These are phyloP conservation scores for Pezicula neosporulosa DNA, from an alignment of 2,329 filamentous ascomycete species.

Conservation along the genomic window DNA sequence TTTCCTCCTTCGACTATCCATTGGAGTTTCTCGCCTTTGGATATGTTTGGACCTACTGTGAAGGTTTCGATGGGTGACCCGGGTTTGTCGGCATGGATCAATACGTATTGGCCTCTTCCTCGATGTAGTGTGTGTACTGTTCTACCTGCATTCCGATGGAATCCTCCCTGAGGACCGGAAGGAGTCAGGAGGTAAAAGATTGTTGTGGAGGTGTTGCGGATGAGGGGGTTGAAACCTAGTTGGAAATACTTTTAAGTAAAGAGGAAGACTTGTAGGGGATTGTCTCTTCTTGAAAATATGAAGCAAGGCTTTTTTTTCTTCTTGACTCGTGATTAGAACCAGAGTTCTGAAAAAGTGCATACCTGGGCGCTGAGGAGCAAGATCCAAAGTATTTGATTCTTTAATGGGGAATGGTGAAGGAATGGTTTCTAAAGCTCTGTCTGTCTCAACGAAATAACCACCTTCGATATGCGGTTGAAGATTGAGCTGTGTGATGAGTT, in stretches of 20 bases:
- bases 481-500: constrained; percentile 39
- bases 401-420: constrained; percentile 48
- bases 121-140: constrained; percentile 64
- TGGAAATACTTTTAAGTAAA: constrained; percentile 26
- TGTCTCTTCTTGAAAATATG: too few relatives aligned
- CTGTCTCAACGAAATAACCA: constrained; percentile 61
- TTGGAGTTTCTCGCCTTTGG: constrained; percentile 56
- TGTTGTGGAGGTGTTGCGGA: constrained; percentile 53
- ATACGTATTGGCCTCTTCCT: constrained; percentile 59
- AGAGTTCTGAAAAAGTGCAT: not conserved
- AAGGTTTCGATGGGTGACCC: constrained; percentile 57
- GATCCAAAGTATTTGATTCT: constrained; percentile 5
- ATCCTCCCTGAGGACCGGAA: constrained; percentile 49
- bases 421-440: constrained; percentile 47
- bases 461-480: constrained; percentile 58
- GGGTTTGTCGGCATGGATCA: constrained; percentile 55
- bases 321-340: not conserved
- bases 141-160: constrained; percentile 59
- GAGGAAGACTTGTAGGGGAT: constrained; percentile 11
- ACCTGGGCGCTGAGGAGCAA: constrained; percentile 27
- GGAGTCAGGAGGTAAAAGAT: constrained; percentile 66
- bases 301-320: not conserved
- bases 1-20: constrained; percentile 68
- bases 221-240: constrained; percentile 33
- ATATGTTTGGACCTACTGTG: constrained; percentile 56